Conservation (phyloP, 345 rosid species). For the Passiflora organensis region DNA sequence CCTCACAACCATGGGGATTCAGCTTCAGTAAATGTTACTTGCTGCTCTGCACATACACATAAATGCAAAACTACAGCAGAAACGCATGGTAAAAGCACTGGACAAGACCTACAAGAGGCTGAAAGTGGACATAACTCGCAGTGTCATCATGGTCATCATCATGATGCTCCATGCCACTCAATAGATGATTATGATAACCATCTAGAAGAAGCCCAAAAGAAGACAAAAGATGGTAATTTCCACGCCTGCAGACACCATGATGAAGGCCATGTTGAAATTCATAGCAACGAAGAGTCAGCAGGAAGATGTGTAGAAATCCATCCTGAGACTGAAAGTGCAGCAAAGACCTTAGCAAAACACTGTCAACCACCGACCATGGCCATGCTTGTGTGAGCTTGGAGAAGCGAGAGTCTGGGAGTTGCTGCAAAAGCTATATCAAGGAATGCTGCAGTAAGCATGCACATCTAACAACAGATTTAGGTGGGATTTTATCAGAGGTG, state of each 20-base stretch:
- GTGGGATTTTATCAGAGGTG: conserved; percentile 33
- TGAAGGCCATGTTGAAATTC: neutral
- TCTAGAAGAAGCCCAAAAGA: neutral
- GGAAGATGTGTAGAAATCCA: conserved; percentile 5
- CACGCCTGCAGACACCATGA: conserved; percentile 6
- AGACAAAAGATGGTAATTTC: neutral
- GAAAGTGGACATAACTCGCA: conserved; percentile 1
- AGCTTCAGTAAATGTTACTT: neutral
- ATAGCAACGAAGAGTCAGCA: conserved; percentile 1
- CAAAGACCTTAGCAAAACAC: neutral
- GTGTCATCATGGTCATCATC: neutral
- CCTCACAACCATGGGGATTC: conserved; percentile 2
- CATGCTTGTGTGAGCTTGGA: conserved; percentile 24
- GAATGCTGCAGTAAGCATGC: conserved; percentile 37
- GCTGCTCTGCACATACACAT: neutral
- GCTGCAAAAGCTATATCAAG: conserved; percentile 43
- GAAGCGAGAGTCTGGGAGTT: conserved; percentile 36
- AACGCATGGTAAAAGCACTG: neutral
- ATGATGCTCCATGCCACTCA: conserved; percentile 3
- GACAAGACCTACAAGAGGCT: neutral
- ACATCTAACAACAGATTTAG: conserved; percentile 25
- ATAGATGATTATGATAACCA: conserved; percentile 1
- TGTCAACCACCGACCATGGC: neutral
- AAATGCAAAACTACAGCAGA: neutral
- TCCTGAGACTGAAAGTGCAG: conserved; percentile 1